Base-by-base conservation (phyloP, 2,329 filamentous ascomycete species). In the Arthrobotrys megalospora region DNA sequence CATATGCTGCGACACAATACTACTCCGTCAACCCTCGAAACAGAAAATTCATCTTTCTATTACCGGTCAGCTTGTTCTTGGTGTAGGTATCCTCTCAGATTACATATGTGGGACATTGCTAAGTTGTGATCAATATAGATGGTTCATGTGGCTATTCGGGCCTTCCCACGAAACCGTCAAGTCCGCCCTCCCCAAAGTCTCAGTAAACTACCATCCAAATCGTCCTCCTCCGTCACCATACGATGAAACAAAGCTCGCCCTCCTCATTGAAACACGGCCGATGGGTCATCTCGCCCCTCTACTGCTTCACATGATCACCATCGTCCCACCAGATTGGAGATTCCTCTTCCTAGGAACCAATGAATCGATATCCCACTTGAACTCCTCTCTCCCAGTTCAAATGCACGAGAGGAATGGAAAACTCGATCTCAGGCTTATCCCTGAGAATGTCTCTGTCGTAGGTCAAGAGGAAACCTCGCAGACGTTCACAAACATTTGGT, bases 271-370 rank as follows among this genome's bases (percentile, higher is more conserved):
- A 82, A 86, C 86, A 82, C 86, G 88, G 0, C 82, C 86, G 1
- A 84, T 85, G 45, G 85, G 87, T 1, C 83, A 86, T 77, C 85
- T 89, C 55, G 87, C 87, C 2, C 88, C 88, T 1, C 84, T 88
- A 34, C 84, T 89, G 82, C 84, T 89, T 21, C 88, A 89, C 81
- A 88, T 89, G 84, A 88, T 88, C 80, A 84, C 86, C 3, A 86
- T 89, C n/a, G 86, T 89, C 1, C 88, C 88, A 1, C 86, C 87
- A 1, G 87, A 89, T 83, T 89, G 88, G 88, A 86, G 86, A 16
- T 89, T 89, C 83, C 85, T 86, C 47, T 73, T 79, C 41, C 36
- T 79, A 12, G 76, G 73, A 14, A 66, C 67, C 11, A 53, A 79
- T n/a, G 69, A 69, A 7, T 60, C 68, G 14, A 66, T 72, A 55